Conservation (phyloP, 2,329 filamentous ascomycete species). For the Fusarium siculi region DNA sequence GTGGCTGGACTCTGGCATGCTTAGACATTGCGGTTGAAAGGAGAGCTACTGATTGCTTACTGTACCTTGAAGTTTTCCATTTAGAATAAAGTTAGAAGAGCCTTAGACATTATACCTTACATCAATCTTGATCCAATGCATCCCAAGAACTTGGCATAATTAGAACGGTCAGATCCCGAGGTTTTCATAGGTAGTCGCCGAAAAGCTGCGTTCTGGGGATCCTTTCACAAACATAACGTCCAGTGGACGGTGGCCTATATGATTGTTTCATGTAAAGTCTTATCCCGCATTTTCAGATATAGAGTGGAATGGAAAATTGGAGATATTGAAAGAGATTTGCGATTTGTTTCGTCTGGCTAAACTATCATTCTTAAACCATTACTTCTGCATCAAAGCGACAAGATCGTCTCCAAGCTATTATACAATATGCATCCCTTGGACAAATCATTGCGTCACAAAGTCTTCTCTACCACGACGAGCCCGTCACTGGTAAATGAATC, state of each 20-base stretch:
- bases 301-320: neutral
- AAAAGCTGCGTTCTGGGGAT: neutral
- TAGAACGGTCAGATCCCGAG: neutral
- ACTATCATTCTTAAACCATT: neutral
- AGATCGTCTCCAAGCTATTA: too few species aligned
- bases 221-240: too few species aligned
- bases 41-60: rapidly evolving
- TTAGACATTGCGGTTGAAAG: neutral
- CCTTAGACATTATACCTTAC: rapidly evolving
- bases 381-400: rapidly evolving
- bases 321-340: neutral
- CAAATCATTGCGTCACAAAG: rapidly evolving
- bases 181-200: too few species aligned
- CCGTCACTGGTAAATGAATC: constrained; percentile 50
- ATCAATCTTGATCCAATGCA: rapidly evolving
- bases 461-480: neutral
- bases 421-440: neutral
- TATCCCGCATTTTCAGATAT: neutral
- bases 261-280: too few species aligned
- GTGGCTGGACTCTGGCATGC: neutral
- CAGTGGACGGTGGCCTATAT: neutral
- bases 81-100: neutral
- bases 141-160: rapidly evolving
- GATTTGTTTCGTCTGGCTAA: neutral
- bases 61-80: rapidly evolving